Percentiles rank a stretch among this genome's conserved stretches.
These are phyloP conservation scores for Chlorella variabilis DNA, from an alignment of 163 green algal genomes.

Conservation along the genomic window DNA sequence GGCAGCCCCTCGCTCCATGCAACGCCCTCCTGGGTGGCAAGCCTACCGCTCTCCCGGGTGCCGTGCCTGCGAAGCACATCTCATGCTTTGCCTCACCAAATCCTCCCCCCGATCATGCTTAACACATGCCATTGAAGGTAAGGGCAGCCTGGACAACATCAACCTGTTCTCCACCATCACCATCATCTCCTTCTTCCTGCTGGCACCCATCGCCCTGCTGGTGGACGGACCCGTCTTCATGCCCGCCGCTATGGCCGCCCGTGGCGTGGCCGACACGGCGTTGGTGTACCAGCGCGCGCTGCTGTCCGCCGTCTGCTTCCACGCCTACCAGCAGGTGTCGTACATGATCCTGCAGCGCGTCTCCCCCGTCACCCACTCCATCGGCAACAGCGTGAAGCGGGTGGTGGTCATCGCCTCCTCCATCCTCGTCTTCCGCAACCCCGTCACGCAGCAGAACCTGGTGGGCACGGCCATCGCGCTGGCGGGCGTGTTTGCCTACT, in stretches of 20 bases:
- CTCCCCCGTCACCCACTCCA: conserved; percentile 94
- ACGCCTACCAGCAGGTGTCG: conserved; percentile 96
- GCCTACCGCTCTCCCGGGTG: too few species aligned
- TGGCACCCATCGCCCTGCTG: conserved; percentile 82
- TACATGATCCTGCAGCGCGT: conserved; percentile 98
- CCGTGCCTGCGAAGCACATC: too few species aligned
- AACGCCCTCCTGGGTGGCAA: too few species aligned
- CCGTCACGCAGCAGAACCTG: conserved; percentile 86
- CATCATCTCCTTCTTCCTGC: conserved; percentile 92
- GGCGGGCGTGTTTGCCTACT: conserved; percentile 84
- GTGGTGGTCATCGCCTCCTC: conserved; percentile 96
- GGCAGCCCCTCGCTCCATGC: too few species aligned
- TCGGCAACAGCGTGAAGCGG: conserved; percentile 98
- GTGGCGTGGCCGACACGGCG: conserved; percentile 56
- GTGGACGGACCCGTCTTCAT: conserved; percentile 83
- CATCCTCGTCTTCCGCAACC: conserved; percentile 94
- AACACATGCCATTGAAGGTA: conserved; percentile 26
- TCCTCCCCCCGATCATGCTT: not conserved
- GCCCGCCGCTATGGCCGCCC: conserved; percentile 57
- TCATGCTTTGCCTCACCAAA: too few species aligned
- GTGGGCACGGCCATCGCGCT: conserved; percentile 85
- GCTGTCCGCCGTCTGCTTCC: conserved; percentile 90
- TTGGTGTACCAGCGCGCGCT: conserved; percentile 59
- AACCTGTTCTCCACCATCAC: conserved; percentile 96
- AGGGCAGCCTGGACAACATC: conserved; percentile 81